Conservation (phyloP, 2,329 filamentous ascomycete genomes). For the Annulohypoxylon truncatum region DNA sequence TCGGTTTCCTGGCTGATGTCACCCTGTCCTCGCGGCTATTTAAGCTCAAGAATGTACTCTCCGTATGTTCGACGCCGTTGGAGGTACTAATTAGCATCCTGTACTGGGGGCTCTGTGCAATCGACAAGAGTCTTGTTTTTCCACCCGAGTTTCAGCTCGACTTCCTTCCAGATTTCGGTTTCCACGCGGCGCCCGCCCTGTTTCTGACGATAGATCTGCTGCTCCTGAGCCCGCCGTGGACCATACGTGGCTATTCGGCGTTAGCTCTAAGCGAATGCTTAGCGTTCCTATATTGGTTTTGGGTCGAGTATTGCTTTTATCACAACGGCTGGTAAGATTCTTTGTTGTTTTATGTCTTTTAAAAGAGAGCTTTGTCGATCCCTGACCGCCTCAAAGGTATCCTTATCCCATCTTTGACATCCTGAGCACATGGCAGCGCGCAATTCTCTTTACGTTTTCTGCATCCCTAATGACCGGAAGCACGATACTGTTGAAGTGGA, state of each 20-base stretch:
- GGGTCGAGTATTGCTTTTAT: slow-evolving; percentile 78
- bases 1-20: slow-evolving; percentile 73
- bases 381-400: slow-evolving; percentile 64
- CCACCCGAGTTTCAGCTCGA: slow-evolving; percentile 67
- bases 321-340: slow-evolving; percentile 70
- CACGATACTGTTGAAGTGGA: slow-evolving; percentile 74
- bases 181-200: slow-evolving; percentile 74
- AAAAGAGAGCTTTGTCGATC: slow-evolving; percentile 6
- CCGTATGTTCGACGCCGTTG: slow-evolving; percentile 74
- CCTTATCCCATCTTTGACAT: slow-evolving; percentile 87
- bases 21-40: slow-evolving; percentile 70
- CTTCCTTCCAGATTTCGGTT: slow-evolving; percentile 69
- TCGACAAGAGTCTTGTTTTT: slow-evolving; percentile 64
- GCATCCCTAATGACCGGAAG: slow-evolving; percentile 78
- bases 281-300: slow-evolving; percentile 78
- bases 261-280: slow-evolving; percentile 68
- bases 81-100: slow-evolving; percentile 77
- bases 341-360: not conserved
- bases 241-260: slow-evolving; percentile 69
- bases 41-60: slow-evolving; percentile 73
- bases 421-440: slow-evolving; percentile 72
- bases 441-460: slow-evolving; percentile 75
- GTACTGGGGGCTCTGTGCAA: slow-evolving; percentile 76
- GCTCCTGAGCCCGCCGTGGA: slow-evolving; percentile 79
- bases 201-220: slow-evolving; percentile 73